Evolutionary conservation across 2,329 filamentous ascomycete species (phyloP).

Genomic region (Chaetomiaceae sp.): DNA sequence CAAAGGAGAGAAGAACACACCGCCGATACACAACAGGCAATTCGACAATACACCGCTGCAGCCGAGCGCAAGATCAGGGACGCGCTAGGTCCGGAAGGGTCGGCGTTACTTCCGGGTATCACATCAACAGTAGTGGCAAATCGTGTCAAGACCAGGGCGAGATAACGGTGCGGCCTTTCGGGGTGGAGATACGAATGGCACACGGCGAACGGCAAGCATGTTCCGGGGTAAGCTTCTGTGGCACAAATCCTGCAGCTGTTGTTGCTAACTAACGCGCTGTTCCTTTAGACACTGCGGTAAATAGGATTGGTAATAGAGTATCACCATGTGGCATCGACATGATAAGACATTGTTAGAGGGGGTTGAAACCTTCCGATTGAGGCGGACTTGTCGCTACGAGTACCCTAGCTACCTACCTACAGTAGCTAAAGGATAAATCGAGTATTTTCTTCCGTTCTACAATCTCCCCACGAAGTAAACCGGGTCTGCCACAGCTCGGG

Average conservation of each 20-base stretch:
- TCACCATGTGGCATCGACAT: too few species aligned
- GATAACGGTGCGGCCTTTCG: neutral
- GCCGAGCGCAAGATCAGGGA: constrained; percentile 12
- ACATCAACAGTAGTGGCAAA: neutral
- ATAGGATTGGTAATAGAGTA: too few species aligned
- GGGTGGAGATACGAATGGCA: neutral
- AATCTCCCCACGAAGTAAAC: too few species aligned
- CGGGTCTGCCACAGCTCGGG: too few species aligned
- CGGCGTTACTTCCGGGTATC: neutral
- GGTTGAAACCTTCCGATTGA: too few species aligned
- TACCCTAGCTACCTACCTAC: too few species aligned
- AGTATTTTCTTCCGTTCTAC: too few species aligned
- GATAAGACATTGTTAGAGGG: too few species aligned
- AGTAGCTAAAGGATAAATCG: too few species aligned
- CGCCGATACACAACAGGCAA: constrained; percentile 3
- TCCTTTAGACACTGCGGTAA: too few species aligned
- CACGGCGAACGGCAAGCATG: neutral
- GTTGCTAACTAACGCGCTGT: too few species aligned
- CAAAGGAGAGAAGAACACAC: constrained; percentile 13
- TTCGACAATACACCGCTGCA: constrained; percentile 3
- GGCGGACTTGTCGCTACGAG: too few species aligned
- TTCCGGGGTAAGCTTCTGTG: neutral
- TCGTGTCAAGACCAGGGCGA: neutral
- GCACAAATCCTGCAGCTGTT: neutral
- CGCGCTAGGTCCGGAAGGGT: neutral